Base-by-base conservation (phyloP, 768 basidiomycete species). In the Boletus sp. region DNA sequence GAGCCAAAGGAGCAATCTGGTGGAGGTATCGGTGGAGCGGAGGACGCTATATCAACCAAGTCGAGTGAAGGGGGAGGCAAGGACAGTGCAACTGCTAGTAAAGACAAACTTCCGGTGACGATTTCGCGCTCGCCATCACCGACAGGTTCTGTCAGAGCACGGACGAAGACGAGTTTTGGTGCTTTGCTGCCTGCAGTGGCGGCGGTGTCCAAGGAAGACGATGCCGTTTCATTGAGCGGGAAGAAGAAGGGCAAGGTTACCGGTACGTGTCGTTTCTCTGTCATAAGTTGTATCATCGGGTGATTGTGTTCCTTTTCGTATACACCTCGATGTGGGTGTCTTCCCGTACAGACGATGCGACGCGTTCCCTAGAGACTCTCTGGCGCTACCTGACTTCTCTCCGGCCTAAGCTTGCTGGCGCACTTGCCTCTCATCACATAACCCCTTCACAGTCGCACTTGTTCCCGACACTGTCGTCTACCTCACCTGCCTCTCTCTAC, bases 331-430 rank as follows among this genome's bases (percentile, higher is more conserved):
- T 29, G 15, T 30, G 51, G 45, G 11, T n/a, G 1, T 35, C 30
- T 30, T 44, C 12, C 18, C 5, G 28, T 55, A 18, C 58, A 86
- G 89, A 87, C 60, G 82, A 85, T 32, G 77, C 81, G 55, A 78
- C 79, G 47, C 81, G 83, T 20, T 90, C 95, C 2, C 77, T 96
- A n/a, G 94, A 98, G 69, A 87, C 89, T 0, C 81, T 99, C 5
- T 80, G 93, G 60, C 83, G 87, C 11, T 98, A 94, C 69, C 83
- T 98, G 7, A 85, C 92, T 2, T 94, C 97, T 65, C 84, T 92
- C 11, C 84, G 97, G 12, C 94, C 92, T 11, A 94, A 95, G 67
- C 80, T 98, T 37, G 80, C 77, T 2, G 87, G 86, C 6, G 91
- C 92, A 0, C 83, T 98, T 2, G 81, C 83, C 40, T 76, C 82